Percentiles rank a stretch among this genome's conserved stretches.
phyloP scores from a whole-genome alignment of 169 alveolate species.

The Plasmodium billcollinsi region DNA sequence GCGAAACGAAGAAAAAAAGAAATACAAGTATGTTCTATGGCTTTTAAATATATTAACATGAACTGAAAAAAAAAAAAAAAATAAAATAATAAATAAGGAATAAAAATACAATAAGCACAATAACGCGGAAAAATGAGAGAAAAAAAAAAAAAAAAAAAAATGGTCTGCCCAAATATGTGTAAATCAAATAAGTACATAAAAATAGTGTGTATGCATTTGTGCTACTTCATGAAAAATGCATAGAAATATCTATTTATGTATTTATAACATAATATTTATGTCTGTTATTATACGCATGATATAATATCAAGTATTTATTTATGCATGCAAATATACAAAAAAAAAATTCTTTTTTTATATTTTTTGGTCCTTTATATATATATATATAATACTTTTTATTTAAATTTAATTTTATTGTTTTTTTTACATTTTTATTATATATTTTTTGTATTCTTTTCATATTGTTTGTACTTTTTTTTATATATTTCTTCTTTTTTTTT shows the following conservation, averaged over 20 bases:
- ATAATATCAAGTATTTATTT: constrained; percentile 1
- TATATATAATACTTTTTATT: too few species aligned
- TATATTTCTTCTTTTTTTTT: not conserved
- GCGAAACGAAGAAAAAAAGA: not conserved
- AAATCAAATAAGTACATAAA: constrained; percentile 3
- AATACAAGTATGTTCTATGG: not conserved
- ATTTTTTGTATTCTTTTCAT: too few species aligned
- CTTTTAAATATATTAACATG: too few species aligned
- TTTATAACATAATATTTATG: not conserved
- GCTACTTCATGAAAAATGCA: not conserved
- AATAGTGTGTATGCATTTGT: not conserved
- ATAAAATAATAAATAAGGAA: not conserved
- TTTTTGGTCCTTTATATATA: too few species aligned
- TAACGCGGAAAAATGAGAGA: not conserved
- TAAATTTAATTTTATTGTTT: too few species aligned
- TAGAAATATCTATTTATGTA: not conserved
- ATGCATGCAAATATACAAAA: constrained; percentile 6
- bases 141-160: not conserved
- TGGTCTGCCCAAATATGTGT: constrained; percentile 3
- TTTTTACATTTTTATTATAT: too few species aligned
- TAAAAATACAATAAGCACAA: not conserved
- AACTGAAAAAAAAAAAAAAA: not conserved
- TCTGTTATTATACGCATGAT: not conserved
- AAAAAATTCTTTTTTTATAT: too few species aligned
- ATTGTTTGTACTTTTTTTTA: too few species aligned